Percentiles rank a stretch among this genome's conserved stretches.
These are phyloP conservation scores for Aspergillus diversus DNA, from an alignment of 495 filamentous ascomycete species.

Conservation along the genomic window DNA sequence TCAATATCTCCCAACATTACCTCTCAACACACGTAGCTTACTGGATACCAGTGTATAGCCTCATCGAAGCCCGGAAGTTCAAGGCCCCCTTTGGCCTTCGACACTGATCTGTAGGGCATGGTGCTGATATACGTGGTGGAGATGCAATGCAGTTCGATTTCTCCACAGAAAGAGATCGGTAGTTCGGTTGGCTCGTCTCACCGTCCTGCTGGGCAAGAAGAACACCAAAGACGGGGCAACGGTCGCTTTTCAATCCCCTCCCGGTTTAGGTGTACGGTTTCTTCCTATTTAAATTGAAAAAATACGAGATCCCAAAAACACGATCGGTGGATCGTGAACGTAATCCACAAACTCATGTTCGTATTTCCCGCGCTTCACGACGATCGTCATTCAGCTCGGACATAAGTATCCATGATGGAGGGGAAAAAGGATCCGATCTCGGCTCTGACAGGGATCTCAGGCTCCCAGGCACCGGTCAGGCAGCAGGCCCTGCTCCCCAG, in stretches of 20 bases:
- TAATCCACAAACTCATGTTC: too few relatives aligned
- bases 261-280: too few relatives aligned
- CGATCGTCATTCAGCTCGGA: not conserved
- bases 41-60: not conserved
- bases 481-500: not conserved
- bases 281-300: too few relatives aligned
- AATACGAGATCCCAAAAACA: too few relatives aligned
- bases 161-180: too few relatives aligned
- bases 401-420: not conserved
- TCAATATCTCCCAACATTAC: not conserved
- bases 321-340: too few relatives aligned
- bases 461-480: not conserved
- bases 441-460: not conserved
- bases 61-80: conserved; percentile 1
- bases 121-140: not conserved
- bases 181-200: too few relatives aligned
- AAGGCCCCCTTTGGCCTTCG: not conserved
- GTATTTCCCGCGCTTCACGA: too few relatives aligned
- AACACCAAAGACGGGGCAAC: too few relatives aligned
- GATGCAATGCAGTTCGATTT: too few relatives aligned
- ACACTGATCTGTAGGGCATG: not conserved
- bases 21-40: not conserved
- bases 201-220: too few relatives aligned
- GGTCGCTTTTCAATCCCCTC: too few relatives aligned
- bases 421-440: not conserved